Conservation (phyloP, 169 alveolate species). For the Plasmodium yoelii region DNA sequence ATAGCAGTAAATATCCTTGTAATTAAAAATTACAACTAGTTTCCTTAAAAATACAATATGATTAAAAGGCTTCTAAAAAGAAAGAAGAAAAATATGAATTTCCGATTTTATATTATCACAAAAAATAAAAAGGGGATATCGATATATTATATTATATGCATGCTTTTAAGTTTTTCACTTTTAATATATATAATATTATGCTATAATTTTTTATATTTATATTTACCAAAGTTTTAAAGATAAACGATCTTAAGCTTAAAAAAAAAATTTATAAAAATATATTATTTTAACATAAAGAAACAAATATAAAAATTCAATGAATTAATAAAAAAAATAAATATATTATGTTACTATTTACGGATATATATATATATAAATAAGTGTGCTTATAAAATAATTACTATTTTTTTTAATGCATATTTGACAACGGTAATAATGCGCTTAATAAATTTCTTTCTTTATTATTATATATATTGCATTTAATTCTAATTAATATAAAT, state of each 20-base stretch:
- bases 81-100: neutral
- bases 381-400: constrained; percentile 1
- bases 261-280: constrained; percentile 4
- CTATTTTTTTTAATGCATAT: constrained; percentile 5
- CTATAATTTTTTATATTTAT: constrained; percentile 6
- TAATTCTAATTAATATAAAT: constrained; percentile 4
- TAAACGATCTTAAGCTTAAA: constrained; percentile 10
- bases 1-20: constrained; percentile 10
- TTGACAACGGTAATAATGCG: neutral
- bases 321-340: constrained; percentile 6
- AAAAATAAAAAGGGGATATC: neutral
- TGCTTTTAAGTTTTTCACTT: neutral
- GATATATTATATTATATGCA: neutral
- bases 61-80: constrained; percentile 7
- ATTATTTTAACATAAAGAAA: neutral
- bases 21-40: constrained; percentile 1
- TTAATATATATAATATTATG: constrained; percentile 14
- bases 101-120: neutral
- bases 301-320: constrained; percentile 1
- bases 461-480: constrained; percentile 2
- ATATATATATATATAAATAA: constrained; percentile 15
- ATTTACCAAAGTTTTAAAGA: constrained; percentile 3
- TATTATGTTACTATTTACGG: constrained; percentile 3
- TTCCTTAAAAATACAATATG: constrained; percentile 27
- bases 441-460: neutral